phyloP scores from a whole-genome alignment of 805 yeast genomes.

The Kazachstania psychrophila region DNA sequence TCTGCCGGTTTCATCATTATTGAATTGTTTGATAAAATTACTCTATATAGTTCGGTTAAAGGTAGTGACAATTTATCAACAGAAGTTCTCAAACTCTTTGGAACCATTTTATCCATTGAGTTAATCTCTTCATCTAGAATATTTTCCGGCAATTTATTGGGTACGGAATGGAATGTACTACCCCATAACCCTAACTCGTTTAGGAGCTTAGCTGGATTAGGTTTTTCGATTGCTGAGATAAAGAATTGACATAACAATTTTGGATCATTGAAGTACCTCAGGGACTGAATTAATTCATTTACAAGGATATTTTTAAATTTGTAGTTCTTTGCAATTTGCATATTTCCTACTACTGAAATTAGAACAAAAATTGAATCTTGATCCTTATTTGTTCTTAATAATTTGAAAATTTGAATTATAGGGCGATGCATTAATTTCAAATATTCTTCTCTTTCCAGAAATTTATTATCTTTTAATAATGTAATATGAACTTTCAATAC shows the following conservation, averaged over 20 bases:
- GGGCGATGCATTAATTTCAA: conserved; percentile 5
- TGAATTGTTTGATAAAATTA: conserved; percentile 11
- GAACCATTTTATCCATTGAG: background rate
- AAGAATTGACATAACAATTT: conserved; percentile 19
- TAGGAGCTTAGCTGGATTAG: conserved; percentile 11
- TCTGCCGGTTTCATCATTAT: conserved; percentile 8
- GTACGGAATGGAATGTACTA: conserved; percentile 13
- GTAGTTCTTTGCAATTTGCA: conserved; percentile 6
- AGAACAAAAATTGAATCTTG: conserved; percentile 21
- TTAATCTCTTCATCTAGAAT: background rate
- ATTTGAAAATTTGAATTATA: conserved; percentile 3
- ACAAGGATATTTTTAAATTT: conserved; percentile 16
- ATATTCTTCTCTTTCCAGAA: background rate
- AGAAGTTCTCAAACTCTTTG: background rate
- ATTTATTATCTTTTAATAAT: conserved; percentile 2
- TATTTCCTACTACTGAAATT: conserved; percentile 12
- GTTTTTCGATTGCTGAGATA: conserved; percentile 10
- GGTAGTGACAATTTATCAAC: conserved; percentile 9
- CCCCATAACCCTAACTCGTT: conserved; percentile 26
- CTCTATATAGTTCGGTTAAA: conserved; percentile 22
- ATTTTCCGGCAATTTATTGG: background rate
- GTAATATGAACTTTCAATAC: conserved; percentile 10
- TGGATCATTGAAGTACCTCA: conserved; percentile 24
- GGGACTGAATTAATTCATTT: conserved; percentile 15
- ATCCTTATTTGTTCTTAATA: conserved; percentile 13